phyloP scores from a whole-genome alignment of 371 early-diverging fungal species.

The Smittium culicis region DNA sequence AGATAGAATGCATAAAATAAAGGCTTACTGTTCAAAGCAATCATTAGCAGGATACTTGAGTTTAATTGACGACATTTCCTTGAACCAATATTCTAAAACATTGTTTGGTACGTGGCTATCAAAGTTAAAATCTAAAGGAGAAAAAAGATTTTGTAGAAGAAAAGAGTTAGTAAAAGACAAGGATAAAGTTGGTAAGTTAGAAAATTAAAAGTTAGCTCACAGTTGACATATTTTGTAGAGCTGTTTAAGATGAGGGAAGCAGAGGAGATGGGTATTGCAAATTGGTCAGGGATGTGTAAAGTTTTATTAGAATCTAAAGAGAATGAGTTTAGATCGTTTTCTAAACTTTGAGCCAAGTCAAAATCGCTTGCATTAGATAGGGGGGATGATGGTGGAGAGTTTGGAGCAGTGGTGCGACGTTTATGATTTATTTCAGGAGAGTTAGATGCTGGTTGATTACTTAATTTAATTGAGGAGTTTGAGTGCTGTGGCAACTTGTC shows the following conservation, averaged over 20 bases:
- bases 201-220: neutral
- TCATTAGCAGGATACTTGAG: neutral
- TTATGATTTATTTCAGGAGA: too few relatives aligned
- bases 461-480: too few relatives aligned
- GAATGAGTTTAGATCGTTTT: too few relatives aligned
- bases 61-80: conserved; percentile 2
- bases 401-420: too few relatives aligned
- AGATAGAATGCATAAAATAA: too few relatives aligned
- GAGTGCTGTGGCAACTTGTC: too few relatives aligned
- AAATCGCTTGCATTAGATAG: too few relatives aligned
- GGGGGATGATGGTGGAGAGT: too few relatives aligned
- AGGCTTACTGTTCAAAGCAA: neutral
- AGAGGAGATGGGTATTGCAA: neutral
- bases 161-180: neutral
- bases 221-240: neutral
- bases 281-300: too few relatives aligned
- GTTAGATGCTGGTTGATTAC: too few relatives aligned
- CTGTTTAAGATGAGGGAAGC: neutral
- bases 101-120: neutral
- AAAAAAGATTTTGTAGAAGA: neutral
- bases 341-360: too few relatives aligned
- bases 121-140: conserved; percentile 2
- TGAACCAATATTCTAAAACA: neutral
- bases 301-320: neutral
- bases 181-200: neutral